Evolutionary conservation across 2,329 filamentous ascomycete genomes (phyloP).

Genomic region (Penicillium sp.): DNA sequence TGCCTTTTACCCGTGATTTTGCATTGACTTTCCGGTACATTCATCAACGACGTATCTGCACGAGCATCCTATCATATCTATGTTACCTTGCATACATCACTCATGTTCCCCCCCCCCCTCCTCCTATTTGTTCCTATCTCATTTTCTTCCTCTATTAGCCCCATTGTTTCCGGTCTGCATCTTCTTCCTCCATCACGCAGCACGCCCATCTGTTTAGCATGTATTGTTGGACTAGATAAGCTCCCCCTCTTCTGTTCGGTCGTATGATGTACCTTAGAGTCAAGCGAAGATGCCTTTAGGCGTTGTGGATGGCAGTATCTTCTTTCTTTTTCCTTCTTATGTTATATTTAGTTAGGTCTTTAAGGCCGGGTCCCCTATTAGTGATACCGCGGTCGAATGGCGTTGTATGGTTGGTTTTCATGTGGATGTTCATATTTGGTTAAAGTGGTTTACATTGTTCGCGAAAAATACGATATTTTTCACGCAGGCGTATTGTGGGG

Average conservation of each 20-base stretch:
- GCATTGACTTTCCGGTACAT: slow-evolving; percentile 25
- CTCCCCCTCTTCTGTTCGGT: slow-evolving; percentile 17
- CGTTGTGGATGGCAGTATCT: slow-evolving; percentile 11
- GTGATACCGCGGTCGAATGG: slow-evolving; percentile 5
- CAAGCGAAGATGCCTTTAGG: slow-evolving; percentile 19
- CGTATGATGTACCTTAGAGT: slow-evolving; percentile 40
- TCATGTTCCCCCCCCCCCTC: neutral
- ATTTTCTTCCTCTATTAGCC: slow-evolving; percentile 26
- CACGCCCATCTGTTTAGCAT: slow-evolving; percentile 29
- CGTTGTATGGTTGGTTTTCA: slow-evolving; percentile 20
- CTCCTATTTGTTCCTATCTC: neutral
- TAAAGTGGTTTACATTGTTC: slow-evolving; percentile 9
- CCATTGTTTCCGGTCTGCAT: slow-evolving; percentile 27
- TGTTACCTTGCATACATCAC: neutral
- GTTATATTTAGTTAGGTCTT: slow-evolving; percentile 7
- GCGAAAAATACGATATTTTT: slow-evolving; percentile 14
- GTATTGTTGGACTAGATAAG: slow-evolving; percentile 21
- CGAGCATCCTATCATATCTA: slow-evolving; percentile 33
- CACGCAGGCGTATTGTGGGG: neutral
- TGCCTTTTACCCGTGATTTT: slow-evolving; percentile 13
- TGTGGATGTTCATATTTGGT: slow-evolving; percentile 15
- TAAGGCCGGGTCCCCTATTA: slow-evolving; percentile 2
- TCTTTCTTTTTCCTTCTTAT: neutral
- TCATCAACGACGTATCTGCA: slow-evolving; percentile 36
- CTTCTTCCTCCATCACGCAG: slow-evolving; percentile 28